Evolutionary conservation across 192 early-diverging fungal genomes (phyloP).

Genomic region (Entomortierella lignicola): DNA sequence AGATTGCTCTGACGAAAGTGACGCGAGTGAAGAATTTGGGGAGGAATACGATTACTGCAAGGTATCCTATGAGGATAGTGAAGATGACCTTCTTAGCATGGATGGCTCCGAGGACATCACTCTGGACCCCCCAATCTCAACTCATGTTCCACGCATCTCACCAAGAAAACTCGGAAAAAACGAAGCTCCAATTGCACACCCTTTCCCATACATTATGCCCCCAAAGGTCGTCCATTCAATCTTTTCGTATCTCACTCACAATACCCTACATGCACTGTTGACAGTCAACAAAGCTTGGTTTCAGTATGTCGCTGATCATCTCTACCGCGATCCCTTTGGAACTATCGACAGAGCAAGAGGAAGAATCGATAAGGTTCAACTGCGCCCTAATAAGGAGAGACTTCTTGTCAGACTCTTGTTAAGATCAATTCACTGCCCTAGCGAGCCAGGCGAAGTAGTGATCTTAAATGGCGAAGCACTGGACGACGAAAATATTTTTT

Average conservation of each 20-base stretch:
- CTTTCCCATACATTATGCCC: background rate
- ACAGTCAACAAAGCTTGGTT: constrained; percentile 19
- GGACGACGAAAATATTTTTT: background rate
- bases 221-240: background rate
- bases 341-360: background rate
- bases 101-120: background rate
- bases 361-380: background rate
- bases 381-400: constrained; percentile 8
- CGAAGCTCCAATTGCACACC: background rate
- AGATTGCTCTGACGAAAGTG: too few species aligned
- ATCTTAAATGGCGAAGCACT: background rate
- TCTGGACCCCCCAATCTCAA: background rate
- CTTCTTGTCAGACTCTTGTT: constrained; percentile 12
- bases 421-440: constrained; percentile 15
- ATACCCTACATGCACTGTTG: constrained; percentile 5
- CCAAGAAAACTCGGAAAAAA: background rate
- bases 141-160: background rate
- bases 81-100: constrained; percentile 4
- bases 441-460: constrained; percentile 12
- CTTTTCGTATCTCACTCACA: constrained; percentile 4
- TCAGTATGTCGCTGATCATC: background rate
- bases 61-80: background rate
- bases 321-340: constrained; percentile 18
- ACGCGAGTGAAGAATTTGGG: background rate
- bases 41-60: background rate